A percentile compares a stretch with the other conserved stretches of the same genome.
These are phyloP conservation scores for Ascosphaera apis DNA, from an alignment of 2,329 filamentous ascomycete genomes.

Conservation along the genomic window DNA sequence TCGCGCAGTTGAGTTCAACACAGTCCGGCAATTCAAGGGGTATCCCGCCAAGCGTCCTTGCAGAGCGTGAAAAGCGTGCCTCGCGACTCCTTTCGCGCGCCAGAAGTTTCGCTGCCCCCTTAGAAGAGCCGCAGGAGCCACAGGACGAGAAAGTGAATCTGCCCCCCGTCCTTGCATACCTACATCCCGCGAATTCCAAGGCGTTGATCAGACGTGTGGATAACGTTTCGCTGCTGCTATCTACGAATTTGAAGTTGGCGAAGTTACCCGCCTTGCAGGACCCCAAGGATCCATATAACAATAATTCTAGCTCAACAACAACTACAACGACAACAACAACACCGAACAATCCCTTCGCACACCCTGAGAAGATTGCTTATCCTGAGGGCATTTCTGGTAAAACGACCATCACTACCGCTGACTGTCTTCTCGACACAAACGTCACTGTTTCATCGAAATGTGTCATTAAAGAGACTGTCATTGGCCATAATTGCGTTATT, in stretches of 20 bases:
- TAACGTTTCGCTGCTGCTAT: slow-evolving; percentile 57
- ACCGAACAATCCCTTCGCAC: slow-evolving; percentile 48
- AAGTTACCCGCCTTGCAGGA: slow-evolving; percentile 33
- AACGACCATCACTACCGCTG: slow-evolving; percentile 59
- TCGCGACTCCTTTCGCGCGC: slow-evolving; percentile 4
- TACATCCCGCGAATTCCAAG: slow-evolving; percentile 19
- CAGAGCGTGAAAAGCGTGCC: slow-evolving; percentile 3
- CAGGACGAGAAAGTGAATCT: slow-evolving; percentile 5
- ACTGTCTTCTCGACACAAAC: slow-evolving; percentile 70
- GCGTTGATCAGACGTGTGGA: slow-evolving; percentile 73
- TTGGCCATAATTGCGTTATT: slow-evolving; percentile 73
- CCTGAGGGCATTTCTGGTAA: slow-evolving; percentile 58
- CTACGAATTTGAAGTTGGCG: slow-evolving; percentile 63
- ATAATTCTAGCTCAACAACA: slow-evolving; percentile 20
- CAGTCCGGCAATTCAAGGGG: slow-evolving; percentile 12
- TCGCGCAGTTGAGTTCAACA: slow-evolving; percentile 31
- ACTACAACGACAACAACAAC: slow-evolving; percentile 29
- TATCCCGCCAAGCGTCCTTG: slow-evolving; percentile 3
- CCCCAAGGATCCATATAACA: slow-evolving; percentile 24
- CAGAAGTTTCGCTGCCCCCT: slow-evolving; percentile 3
- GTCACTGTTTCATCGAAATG: slow-evolving; percentile 72
- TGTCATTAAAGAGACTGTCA: slow-evolving; percentile 77
- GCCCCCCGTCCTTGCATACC: slow-evolving; percentile 26
- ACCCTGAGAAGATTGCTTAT: slow-evolving; percentile 58
- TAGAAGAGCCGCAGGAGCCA: slow-evolving; percentile 3